A percentile compares a stretch with the other conserved stretches of the same genome.
These are phyloP conservation scores for Ascochyta fabae DNA, from an alignment of 2,329 filamentous ascomycete genomes.

Conservation along the genomic window DNA sequence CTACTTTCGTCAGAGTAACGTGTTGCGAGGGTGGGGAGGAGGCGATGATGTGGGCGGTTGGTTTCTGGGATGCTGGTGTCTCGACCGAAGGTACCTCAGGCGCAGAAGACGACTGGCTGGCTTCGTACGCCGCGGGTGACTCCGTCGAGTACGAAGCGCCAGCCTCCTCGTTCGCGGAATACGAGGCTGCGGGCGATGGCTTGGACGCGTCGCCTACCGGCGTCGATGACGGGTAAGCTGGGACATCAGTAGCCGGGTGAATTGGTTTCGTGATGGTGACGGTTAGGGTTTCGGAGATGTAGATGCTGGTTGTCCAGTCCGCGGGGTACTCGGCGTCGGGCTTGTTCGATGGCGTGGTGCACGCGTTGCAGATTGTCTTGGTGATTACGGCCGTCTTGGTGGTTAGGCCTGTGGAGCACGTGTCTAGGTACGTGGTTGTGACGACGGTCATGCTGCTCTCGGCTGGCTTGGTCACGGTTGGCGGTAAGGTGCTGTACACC, in stretches of 20 bases:
- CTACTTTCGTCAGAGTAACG: conserved; percentile 34
- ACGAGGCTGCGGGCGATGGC: conserved; percentile 20
- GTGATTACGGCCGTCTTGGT: conserved; percentile 42
- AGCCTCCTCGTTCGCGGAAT: background rate
- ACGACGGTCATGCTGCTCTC: conserved; percentile 20
- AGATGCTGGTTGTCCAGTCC: conserved; percentile 44
- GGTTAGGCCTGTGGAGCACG: conserved; percentile 46
- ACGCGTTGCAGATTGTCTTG: conserved; percentile 35
- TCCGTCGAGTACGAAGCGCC: too few relatives aligned
- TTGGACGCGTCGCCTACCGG: conserved; percentile 15
- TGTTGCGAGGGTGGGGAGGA: conserved; percentile 18
- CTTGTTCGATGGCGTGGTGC: conserved; percentile 27
- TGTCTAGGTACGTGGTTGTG: conserved; percentile 41
- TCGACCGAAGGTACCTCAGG: conserved; percentile 5
- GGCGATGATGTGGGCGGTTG: too few relatives aligned
- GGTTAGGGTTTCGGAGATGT: conserved; percentile 38
- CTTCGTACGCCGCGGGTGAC: conserved; percentile 3
- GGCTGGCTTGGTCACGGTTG: conserved; percentile 13
- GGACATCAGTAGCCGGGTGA: conserved; percentile 25
- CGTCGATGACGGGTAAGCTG: conserved; percentile 20
- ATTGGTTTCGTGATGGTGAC: conserved; percentile 44
- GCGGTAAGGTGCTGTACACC: conserved; percentile 11
- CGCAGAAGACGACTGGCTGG: conserved; percentile 2
- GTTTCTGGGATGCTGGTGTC: background rate
- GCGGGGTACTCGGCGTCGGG: conserved; percentile 29